Evolutionary conservation across 1,284 basidiomycete species (phyloP).

Genomic region (Cryptococcus sp.): DNA sequence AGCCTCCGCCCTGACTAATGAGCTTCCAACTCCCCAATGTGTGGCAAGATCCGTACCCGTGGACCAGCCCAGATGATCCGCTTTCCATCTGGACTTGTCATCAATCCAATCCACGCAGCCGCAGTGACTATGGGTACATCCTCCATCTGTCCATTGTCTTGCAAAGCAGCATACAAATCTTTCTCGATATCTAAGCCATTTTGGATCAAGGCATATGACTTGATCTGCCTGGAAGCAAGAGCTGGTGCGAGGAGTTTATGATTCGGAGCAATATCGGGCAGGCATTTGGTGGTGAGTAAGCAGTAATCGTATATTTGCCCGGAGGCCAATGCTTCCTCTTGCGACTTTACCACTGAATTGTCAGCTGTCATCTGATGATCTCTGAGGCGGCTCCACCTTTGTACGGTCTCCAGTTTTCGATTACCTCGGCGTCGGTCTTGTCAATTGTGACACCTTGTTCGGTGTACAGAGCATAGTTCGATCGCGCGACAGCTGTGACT

Average conservation of each 20-base stretch:
- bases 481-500: constrained; percentile 70
- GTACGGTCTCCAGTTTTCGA: constrained; percentile 60
- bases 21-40: too few species aligned
- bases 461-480: constrained; percentile 62
- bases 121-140: constrained; percentile 36
- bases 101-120: constrained; percentile 34
- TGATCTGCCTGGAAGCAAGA: constrained; percentile 54
- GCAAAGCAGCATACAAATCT: constrained; percentile 59
- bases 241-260: constrained; percentile 59
- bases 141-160: constrained; percentile 21
- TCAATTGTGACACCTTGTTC: constrained; percentile 54
- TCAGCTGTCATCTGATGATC: not conserved
- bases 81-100: constrained; percentile 28
- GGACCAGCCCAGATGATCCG: constrained; percentile 26
- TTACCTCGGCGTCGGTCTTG: constrained; percentile 59
- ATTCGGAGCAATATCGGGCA: constrained; percentile 64
- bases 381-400: constrained; percentile 50
- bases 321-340: constrained; percentile 54
- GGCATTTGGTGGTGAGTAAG: constrained; percentile 65
- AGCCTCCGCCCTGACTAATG: not conserved
- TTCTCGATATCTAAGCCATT: constrained; percentile 72
- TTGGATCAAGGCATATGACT: constrained; percentile 65
- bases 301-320: constrained; percentile 63
- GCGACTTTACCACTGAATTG: constrained; percentile 55
- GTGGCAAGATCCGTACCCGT: not conserved